A percentile compares a stretch with the other conserved stretches of the same genome.
phyloP scores from a whole-genome alignment of 2,329 filamentous ascomycete species.

The Massarina eburnea region DNA sequence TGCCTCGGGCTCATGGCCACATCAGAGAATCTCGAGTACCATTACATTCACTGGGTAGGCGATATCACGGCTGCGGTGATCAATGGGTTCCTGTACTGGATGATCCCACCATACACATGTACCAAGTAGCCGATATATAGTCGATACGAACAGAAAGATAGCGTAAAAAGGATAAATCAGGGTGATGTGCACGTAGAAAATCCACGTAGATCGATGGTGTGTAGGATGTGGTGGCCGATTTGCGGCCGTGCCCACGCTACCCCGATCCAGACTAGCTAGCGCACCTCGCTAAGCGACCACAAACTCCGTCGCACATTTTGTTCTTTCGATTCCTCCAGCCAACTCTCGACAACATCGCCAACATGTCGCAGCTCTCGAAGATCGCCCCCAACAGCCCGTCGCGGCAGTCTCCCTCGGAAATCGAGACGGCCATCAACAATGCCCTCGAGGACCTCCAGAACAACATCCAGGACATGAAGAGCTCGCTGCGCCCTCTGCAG shows the following conservation, averaged over 20 bases:
- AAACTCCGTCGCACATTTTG: constrained; percentile 11
- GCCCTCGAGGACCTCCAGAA: constrained; percentile 81
- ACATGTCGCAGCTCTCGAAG: constrained; percentile 74
- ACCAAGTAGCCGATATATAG: no score
- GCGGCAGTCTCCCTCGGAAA: constrained; percentile 92
- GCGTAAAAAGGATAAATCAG: not conserved
- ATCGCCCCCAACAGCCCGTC: constrained; percentile 97
- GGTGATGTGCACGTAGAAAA: not conserved
- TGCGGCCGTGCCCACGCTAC: no score
- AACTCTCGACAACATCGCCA: constrained; percentile 46
- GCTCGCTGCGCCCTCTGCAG: constrained; percentile 93
- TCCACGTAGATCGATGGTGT: not conserved
- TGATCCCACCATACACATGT: constrained; percentile 23
- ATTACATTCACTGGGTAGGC: constrained; percentile 39
- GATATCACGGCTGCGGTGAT: constrained; percentile 33
- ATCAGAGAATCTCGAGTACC: constrained; percentile 32
- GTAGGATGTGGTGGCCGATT: no score
- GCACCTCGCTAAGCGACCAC: constrained; percentile 15
- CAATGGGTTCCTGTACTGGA: constrained; percentile 34
- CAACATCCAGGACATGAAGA: constrained; percentile 98
- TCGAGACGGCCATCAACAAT: constrained; percentile 94
- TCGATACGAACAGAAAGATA: not conserved
- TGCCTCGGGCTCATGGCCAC: constrained; percentile 42
- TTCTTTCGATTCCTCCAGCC: constrained; percentile 19
- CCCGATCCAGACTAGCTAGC: constrained; percentile 6